Conservation (phyloP, 106 monocot species). For the Acorus calamus region DNA sequence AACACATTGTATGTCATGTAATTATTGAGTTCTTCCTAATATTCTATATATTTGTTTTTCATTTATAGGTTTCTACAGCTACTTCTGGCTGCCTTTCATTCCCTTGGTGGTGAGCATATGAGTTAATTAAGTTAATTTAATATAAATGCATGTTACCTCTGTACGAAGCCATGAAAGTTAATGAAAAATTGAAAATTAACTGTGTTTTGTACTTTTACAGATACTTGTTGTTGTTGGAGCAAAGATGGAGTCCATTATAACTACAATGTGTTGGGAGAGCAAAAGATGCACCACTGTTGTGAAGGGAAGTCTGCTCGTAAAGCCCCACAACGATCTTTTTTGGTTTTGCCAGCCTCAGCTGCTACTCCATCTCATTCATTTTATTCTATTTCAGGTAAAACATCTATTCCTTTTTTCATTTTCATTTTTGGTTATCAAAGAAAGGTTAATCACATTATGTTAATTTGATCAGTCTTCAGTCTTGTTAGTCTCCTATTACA, state of each 20-base stretch:
- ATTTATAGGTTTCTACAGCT: slow-evolving; percentile 25
- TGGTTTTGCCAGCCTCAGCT: slow-evolving; percentile 35
- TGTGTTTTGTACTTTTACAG: slow-evolving; percentile 12
- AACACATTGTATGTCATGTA: too few relatives aligned
- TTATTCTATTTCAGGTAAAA: slow-evolving; percentile 41
- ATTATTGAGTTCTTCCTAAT: too few relatives aligned
- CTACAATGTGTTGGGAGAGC: slow-evolving; percentile 34
- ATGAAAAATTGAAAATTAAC: not conserved
- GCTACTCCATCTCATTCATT: slow-evolving; percentile 42
- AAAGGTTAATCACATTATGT: too few relatives aligned
- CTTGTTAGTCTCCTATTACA: too few relatives aligned
- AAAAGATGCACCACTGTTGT: slow-evolving; percentile 15
- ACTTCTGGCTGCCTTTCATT: slow-evolving; percentile 30
- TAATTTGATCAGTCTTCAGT: too few relatives aligned
- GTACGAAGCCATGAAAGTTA: not conserved
- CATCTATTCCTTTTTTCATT: not conserved
- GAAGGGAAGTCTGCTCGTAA: slow-evolving; percentile 25
- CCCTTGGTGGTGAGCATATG: slow-evolving; percentile 26
- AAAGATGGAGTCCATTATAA: slow-evolving; percentile 35
- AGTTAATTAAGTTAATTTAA: not conserved
- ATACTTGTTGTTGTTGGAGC: slow-evolving; percentile 36
- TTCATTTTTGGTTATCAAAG: not conserved
- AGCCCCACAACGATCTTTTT: slow-evolving; percentile 27
- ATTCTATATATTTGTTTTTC: too few relatives aligned
- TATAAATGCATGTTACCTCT: not conserved